These are phyloP conservation scores for Cutaneotrichosporon daszewskae DNA, from an alignment of 1,284 basidiomycete genomes.

Conservation along the genomic window DNA sequence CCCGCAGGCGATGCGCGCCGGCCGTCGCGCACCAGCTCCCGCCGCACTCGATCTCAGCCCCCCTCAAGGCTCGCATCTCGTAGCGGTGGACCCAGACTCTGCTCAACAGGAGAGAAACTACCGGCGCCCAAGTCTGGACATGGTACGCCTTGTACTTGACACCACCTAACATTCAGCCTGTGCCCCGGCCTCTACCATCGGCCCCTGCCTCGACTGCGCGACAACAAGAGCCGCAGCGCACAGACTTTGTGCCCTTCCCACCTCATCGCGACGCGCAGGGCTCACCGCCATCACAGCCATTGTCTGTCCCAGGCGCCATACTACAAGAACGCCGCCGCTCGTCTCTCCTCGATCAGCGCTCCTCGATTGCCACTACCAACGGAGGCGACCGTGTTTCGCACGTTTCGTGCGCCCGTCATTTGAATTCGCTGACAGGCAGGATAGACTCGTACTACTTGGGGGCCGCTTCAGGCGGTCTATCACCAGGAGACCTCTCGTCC, in stretches of 20 bases:
- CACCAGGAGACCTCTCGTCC: slow-evolving; percentile 8
- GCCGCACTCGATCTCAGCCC: slow-evolving; percentile 8
- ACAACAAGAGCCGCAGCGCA: slow-evolving; percentile 1
- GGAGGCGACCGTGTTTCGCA: slow-evolving; percentile 25
- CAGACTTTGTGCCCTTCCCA: slow-evolving; percentile 12
- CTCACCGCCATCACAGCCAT: too few species aligned
- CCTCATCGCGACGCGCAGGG: too few species aligned
- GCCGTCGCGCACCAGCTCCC: slow-evolving; percentile 7
- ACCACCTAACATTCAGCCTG: slow-evolving; percentile 1
- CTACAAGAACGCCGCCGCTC: slow-evolving; percentile 1
- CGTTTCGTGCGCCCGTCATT: slow-evolving; percentile 24
- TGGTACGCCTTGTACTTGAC: slow-evolving; percentile 4
- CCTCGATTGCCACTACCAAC: slow-evolving; percentile 15
- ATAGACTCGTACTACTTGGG: slow-evolving; percentile 29
- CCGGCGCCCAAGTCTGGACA: slow-evolving; percentile 4
- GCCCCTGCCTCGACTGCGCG: neutral
- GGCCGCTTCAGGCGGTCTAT: slow-evolving; percentile 5
- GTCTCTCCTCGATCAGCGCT: slow-evolving; percentile 10
- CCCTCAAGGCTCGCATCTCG: too few species aligned
- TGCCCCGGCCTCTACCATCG: slow-evolving; percentile 3
- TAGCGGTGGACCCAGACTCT: slow-evolving; percentile 3
- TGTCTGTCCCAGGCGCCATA: too few species aligned
- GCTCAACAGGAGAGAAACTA: neutral
- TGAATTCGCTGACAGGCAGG: slow-evolving; percentile 10
- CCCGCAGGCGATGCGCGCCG: neutral